phyloP scores from a whole-genome alignment of 495 filamentous ascomycete genomes.

The Penicillium cosmopolitanum region DNA sequence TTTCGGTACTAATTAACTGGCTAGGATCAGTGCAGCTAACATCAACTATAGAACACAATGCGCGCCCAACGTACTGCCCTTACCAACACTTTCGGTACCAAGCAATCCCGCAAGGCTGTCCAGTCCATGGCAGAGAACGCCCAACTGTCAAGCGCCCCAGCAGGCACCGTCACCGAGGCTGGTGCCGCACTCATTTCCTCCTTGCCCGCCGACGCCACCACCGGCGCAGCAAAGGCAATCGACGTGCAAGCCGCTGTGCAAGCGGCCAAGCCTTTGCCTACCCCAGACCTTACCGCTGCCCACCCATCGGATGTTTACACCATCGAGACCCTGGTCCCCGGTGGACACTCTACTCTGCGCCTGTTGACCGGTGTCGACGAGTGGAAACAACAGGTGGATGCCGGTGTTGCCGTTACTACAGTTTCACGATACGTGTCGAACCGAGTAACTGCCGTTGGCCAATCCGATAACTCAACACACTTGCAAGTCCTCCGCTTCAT shows the following conservation, averaged over 20 bases:
- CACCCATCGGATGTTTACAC: constrained; percentile 84
- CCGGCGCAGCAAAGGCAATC: constrained; percentile 65
- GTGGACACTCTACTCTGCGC: constrained; percentile 51
- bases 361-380: constrained; percentile 66
- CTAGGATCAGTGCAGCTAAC: neutral
- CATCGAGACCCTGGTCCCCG: constrained; percentile 64
- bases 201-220: constrained; percentile 57
- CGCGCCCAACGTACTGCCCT: constrained; percentile 68
- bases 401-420: constrained; percentile 56
- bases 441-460: constrained; percentile 60
- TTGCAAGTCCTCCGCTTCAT: constrained; percentile 64
- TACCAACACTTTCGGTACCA: constrained; percentile 89
- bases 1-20: neutral
- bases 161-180: constrained; percentile 55
- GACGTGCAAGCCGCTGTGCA: constrained; percentile 68
- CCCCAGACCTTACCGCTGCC: constrained; percentile 69
- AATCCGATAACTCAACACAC: constrained; percentile 56
- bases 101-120: constrained; percentile 87
- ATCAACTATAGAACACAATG: constrained; percentile 46
- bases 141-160: constrained; percentile 57
- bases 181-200: constrained; percentile 65
- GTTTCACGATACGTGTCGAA: constrained; percentile 67
- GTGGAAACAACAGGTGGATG: constrained; percentile 70
- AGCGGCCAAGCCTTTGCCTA: constrained; percentile 75
- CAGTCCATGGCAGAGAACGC: constrained; percentile 77